phyloP scores from a whole-genome alignment of 305 asterid species.

The Solanum hybrid region DNA sequence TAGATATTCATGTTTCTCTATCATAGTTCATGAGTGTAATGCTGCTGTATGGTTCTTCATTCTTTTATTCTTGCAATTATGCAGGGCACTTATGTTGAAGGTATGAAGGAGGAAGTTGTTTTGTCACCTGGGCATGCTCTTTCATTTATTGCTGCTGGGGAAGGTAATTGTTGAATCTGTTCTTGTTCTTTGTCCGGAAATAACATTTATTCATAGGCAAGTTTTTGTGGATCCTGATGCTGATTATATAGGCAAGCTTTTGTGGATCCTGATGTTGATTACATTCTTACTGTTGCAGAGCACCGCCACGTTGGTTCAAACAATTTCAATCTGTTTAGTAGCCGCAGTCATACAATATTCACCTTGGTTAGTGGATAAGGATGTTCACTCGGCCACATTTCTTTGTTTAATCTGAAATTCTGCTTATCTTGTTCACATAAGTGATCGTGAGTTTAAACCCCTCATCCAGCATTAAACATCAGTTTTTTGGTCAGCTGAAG shows the following conservation, averaged over 20 bases:
- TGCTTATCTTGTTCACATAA: background rate
- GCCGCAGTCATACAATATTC: constrained; percentile 99
- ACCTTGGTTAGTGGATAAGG: constrained; percentile 58
- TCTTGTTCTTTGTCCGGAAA: constrained; percentile 8
- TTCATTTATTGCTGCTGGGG: constrained; percentile 99
- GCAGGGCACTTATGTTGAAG: constrained; percentile 98
- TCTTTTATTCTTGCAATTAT: constrained; percentile 12
- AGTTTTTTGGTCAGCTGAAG: background rate
- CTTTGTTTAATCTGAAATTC: constrained; percentile 5
- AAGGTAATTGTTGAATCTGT: constrained; percentile 40
- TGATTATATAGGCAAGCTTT: background rate
- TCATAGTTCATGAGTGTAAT: background rate
- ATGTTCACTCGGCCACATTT: background rate
- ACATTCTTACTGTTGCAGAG: constrained; percentile 52
- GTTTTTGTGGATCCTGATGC: background rate
- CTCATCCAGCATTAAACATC: background rate
- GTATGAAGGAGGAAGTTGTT: constrained; percentile 96
- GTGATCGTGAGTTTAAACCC: background rate
- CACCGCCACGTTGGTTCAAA: constrained; percentile 99
- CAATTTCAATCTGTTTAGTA: constrained; percentile 94
- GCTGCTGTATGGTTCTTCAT: background rate
- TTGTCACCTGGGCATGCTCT: constrained; percentile 98
- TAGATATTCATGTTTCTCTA: background rate
- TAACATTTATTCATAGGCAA: background rate
- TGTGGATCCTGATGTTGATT: background rate